Base-by-base conservation (phyloP, 495 filamentous ascomycete species). In the Penicillium mononematosum region DNA sequence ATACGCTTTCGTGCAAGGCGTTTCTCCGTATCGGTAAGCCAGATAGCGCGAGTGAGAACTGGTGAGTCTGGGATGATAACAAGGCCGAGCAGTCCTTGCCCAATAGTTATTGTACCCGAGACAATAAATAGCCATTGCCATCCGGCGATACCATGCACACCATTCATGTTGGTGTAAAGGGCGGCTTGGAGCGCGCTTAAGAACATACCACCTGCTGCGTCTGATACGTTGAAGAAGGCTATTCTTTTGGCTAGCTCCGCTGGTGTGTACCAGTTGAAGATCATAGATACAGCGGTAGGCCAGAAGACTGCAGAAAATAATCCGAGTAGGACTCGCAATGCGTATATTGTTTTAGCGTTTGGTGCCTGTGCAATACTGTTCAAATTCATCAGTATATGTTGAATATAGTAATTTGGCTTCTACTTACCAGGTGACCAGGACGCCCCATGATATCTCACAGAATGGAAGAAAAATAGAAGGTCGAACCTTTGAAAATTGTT, bases 81-180 rank as follows among this genome's bases (percentile, higher is more conserved):
- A 16, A 63, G 58, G 10, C 60, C 56, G 12, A 63, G 49, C 1
- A 59, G 53, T 5, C 57, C 60, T 53, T 55, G 58, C 19, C 53
- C 49, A 25, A 63, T 56, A 6, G 60, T 63, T 8, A 63, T 49
- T 39, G 46, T 53, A 29, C 60, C 60, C 44, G 52, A 59, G 52
- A 63, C 53, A 25, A 63, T 63, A 34, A 63, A 63, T 8, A 63
- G 48, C 60, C 60, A 63, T 59, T 63, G 60, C 60, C 60, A 63
- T 11, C 60, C 60, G 22, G 58, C 39, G 16, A 63, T 39, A 11
- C 60, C 60, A 16, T 42, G 42, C 4, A 55, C 53, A 4, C 60
- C 60, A 52, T 63, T 56, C 31, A 63, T 48, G 25, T 63, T 63
- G 22, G 41, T 63, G 16, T 63, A 63, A 3, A 63, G 53, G 11